Conservation (phyloP, 345 rosid species). For the Linum usitatissimum region DNA sequence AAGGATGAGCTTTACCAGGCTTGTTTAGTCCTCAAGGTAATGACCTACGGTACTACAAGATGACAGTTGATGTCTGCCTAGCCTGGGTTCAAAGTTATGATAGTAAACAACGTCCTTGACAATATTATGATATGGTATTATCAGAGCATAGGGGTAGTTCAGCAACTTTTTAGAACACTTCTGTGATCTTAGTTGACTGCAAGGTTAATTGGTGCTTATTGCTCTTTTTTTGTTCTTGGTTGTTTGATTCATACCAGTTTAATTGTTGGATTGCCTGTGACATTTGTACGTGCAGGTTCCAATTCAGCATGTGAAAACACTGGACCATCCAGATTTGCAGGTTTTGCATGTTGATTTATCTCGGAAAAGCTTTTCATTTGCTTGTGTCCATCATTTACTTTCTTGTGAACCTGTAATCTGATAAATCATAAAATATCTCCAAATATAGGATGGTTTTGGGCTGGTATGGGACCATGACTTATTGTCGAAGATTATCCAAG, state of each 20-base stretch:
- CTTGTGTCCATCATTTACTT: slow-evolving; percentile 2
- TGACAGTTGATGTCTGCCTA: neutral
- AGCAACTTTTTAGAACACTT: neutral
- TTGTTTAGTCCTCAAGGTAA: slow-evolving; percentile 62
- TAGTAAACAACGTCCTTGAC: neutral
- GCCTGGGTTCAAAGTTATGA: neutral
- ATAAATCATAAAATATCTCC: slow-evolving; percentile 2
- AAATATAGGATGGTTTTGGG: slow-evolving; percentile 77
- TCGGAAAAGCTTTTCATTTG: neutral
- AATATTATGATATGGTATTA: neutral
- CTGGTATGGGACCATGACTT: slow-evolving; percentile 51
- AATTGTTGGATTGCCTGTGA: neutral
- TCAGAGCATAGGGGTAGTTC: neutral
- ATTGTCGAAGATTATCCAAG: slow-evolving; percentile 44
- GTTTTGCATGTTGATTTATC: slow-evolving; percentile 18
- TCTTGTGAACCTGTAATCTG: slow-evolving; percentile 3
- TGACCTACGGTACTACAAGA: neutral
- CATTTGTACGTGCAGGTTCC: slow-evolving; percentile 34
- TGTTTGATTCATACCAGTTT: neutral
- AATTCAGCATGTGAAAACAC: slow-evolving; percentile 44
- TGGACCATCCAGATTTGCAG: slow-evolving; percentile 66
- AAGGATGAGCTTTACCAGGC: slow-evolving; percentile 54
- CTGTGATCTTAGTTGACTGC: neutral
- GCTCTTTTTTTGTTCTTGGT: neutral
- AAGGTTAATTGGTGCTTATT: no score